Evolutionary conservation across 352 stramenopile genomes (phyloP).

Genomic region (Globisporangium heterothallicum): DNA sequence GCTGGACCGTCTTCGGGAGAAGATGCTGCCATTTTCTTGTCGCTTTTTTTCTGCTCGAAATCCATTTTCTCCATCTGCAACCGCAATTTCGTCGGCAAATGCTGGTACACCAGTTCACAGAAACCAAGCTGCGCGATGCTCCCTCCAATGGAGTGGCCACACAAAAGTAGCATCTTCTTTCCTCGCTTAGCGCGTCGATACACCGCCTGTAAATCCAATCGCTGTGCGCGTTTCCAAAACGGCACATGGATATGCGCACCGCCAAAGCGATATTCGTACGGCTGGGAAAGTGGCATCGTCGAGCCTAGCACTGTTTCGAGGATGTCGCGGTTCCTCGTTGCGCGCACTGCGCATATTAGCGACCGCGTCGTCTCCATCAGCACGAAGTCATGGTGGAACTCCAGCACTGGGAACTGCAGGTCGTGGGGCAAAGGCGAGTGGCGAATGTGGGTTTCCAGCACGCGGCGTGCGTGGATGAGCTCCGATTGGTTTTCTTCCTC

Average conservation of each 20-base stretch:
- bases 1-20: neutral
- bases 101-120: slow-evolving; percentile 70
- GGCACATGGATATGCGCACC: slow-evolving; percentile 69
- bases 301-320: slow-evolving; percentile 69
- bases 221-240: slow-evolving; percentile 69
- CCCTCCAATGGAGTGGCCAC: slow-evolving; percentile 77
- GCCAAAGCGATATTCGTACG: slow-evolving; percentile 67
- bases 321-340: slow-evolving; percentile 51
- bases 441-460: slow-evolving; percentile 52
- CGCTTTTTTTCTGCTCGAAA: slow-evolving; percentile 39
- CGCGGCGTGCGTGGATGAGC: slow-evolving; percentile 14
- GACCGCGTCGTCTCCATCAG: slow-evolving; percentile 56
- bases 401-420: slow-evolving; percentile 48
- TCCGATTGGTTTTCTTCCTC: slow-evolving; percentile 5
- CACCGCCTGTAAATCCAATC: slow-evolving; percentile 46
- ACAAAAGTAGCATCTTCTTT: slow-evolving; percentile 69
- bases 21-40: slow-evolving; percentile 7
- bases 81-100: slow-evolving; percentile 40
- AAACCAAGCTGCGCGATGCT: slow-evolving; percentile 78
- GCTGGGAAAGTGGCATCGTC: slow-evolving; percentile 50
- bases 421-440: slow-evolving; percentile 64
- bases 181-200: slow-evolving; percentile 35
- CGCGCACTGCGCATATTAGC: slow-evolving; percentile 63
- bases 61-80: slow-evolving; percentile 59
- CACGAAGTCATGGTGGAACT: slow-evolving; percentile 46